Percentiles rank a stretch among this genome's conserved stretches.
Conservation (phyloP, 257 asterid species). For the Fraxinus quadrangulata region DNA sequence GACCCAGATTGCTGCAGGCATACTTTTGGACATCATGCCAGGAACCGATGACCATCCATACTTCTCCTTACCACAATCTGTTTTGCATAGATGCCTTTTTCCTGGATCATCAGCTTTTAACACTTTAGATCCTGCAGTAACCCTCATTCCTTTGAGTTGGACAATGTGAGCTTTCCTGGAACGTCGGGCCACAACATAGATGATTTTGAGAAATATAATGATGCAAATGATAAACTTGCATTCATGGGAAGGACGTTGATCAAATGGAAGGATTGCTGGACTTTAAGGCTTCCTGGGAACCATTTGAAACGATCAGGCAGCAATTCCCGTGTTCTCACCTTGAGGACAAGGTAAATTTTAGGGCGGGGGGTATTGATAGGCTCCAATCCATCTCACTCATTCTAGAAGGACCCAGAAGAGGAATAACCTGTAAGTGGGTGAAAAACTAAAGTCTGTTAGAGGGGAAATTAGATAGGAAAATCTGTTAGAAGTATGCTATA, state of each 20-base stretch:
- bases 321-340: no score
- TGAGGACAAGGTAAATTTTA: no score
- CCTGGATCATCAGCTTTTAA: constrained; percentile 84
- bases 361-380: no score
- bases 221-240: constrained; percentile 61
- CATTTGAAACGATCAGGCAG: no score
- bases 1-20: constrained; percentile 82
- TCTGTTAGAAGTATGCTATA: no score
- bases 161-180: constrained; percentile 84
- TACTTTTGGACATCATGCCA: constrained; percentile 88
- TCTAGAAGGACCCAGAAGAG: no score
- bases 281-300: no score
- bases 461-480: no score
- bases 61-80: constrained; percentile 89
- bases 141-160: constrained; percentile 91
- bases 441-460: no score
- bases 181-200: constrained; percentile 93
- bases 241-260: constrained; percentile 85
- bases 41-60: constrained; percentile 86
- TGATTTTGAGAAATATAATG: constrained; percentile 83
- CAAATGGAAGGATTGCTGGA: no score
- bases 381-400: no score
- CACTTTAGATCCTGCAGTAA: constrained; percentile 95
- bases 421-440: no score
- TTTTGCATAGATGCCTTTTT: constrained; percentile 83